These are phyloP conservation scores for Cladorrhinum sp. DNA, from an alignment of 2,329 filamentous ascomycete genomes.

Conservation along the genomic window DNA sequence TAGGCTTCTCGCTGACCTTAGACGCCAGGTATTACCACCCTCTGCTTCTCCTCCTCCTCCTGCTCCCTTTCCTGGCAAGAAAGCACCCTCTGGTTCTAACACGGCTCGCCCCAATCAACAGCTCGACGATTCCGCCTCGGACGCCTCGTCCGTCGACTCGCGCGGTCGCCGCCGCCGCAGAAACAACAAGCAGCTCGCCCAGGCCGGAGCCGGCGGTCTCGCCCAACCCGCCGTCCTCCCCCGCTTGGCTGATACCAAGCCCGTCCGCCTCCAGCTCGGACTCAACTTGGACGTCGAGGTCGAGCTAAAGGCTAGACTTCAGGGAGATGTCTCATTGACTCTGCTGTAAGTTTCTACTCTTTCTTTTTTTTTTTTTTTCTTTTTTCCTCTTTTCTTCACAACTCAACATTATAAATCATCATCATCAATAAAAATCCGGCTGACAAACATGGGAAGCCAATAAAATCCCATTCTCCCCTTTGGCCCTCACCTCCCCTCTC, in stretches of 20 bases:
- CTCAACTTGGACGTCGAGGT: constrained; percentile 72
- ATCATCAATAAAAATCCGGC: background rate
- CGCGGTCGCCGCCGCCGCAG: constrained; percentile 24
- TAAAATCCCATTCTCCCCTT: background rate
- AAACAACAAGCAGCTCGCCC: constrained; percentile 22
- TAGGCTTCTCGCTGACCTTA: constrained; percentile 24
- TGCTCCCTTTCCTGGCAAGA: background rate
- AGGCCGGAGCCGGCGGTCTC: constrained; percentile 12
- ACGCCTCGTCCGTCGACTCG: constrained; percentile 28
- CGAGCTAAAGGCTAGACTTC: constrained; percentile 74
- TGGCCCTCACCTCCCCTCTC: background rate
- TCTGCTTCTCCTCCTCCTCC: background rate
- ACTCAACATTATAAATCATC: too few species aligned
- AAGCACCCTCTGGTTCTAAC: background rate
- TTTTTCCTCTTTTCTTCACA: background rate
- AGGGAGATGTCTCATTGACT: constrained; percentile 69
- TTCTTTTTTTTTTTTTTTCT: background rate
- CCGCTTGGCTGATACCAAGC: constrained; percentile 30
- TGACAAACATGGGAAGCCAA: constrained; percentile 1
- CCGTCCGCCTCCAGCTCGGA: constrained; percentile 31
- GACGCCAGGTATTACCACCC: constrained; percentile 23
- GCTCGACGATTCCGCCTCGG: constrained; percentile 31
- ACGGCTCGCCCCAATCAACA: constrained; percentile 4
- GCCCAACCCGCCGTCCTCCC: constrained; percentile 24
- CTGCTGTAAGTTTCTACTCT: constrained; percentile 54